phyloP scores from a whole-genome alignment of 352 stramenopile species.

The Thalassiosira pacifica region DNA sequence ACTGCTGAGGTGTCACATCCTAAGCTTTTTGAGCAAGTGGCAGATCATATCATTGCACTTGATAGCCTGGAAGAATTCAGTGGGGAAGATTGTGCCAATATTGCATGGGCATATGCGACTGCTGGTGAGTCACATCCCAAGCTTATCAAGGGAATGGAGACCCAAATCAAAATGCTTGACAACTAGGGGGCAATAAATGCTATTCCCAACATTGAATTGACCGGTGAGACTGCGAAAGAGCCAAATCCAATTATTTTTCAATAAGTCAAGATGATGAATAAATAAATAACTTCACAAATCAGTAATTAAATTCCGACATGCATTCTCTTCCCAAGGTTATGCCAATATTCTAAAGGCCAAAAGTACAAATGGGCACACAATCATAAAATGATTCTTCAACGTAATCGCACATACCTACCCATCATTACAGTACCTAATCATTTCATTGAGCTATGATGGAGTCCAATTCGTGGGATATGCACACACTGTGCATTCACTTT shows the following conservation, averaged over 20 bases:
- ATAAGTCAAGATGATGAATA: not conserved
- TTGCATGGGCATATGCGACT: not conserved
- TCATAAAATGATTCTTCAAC: too few relatives aligned
- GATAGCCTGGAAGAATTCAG: not conserved
- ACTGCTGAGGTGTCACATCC: too few relatives aligned
- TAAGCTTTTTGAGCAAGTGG: not conserved
- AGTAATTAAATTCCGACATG: not conserved
- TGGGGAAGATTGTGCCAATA: slow-evolving; percentile 2
- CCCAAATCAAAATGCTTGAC: not conserved
- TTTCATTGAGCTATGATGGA: too few relatives aligned
- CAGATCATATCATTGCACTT: not conserved
- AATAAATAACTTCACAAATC: too few relatives aligned
- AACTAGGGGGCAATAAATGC: not conserved
- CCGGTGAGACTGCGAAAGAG: slow-evolving; percentile 2
- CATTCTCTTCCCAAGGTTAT: not conserved
- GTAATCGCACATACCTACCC: too few relatives aligned
- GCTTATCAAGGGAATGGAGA: not conserved
- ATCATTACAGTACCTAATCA: too few relatives aligned
- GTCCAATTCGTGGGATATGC: too few relatives aligned
- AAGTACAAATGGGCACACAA: too few relatives aligned
- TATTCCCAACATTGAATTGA: slow-evolving; percentile 25
- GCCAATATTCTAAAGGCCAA: not conserved
- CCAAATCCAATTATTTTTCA: not conserved
- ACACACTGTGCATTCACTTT: too few relatives aligned
- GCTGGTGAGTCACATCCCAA: not conserved